A percentile compares a stretch with the other conserved stretches of the same genome.
phyloP scores from a whole-genome alignment of 163 green algal genomes.

The Coccomyxa subellipsoidea region DNA sequence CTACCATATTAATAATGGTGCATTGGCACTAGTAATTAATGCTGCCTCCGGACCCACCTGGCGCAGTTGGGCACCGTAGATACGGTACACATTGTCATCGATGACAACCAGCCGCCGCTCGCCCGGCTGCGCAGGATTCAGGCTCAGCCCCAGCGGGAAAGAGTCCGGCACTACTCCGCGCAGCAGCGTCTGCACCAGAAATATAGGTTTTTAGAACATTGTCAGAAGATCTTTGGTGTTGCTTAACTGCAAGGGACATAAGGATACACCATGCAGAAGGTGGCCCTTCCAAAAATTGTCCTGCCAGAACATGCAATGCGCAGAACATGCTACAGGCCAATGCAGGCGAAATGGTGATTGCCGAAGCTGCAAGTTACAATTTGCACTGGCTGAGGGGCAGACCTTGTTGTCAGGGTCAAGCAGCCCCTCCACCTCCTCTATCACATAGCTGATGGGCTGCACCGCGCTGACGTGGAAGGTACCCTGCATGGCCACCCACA shows the following conservation, averaged over 20 bases:
- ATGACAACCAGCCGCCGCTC: conserved; percentile 44
- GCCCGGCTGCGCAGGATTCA: conserved; percentile 1
- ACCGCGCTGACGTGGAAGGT: conserved; percentile 35
- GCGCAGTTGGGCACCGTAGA: conserved; percentile 32
- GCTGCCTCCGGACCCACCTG: too few species aligned
- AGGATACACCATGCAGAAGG: too few species aligned
- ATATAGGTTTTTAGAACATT: too few species aligned
- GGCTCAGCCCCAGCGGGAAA: conserved; percentile 26
- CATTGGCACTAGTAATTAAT: too few species aligned
- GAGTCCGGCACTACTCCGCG: conserved; percentile 41
- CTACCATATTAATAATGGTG: too few species aligned
- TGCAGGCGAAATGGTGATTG: too few species aligned
- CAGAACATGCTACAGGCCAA: too few species aligned
- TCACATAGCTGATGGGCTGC: conserved; percentile 42
- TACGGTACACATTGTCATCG: conserved; percentile 35
- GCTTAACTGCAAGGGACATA: too few species aligned
- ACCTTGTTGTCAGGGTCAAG: conserved; percentile 40
- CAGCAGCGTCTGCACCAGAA: conserved; percentile 32
- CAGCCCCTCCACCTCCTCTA: conserved; percentile 35
- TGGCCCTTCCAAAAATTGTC: too few species aligned
- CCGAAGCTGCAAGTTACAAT: too few species aligned
- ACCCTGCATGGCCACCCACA: conserved; percentile 12
- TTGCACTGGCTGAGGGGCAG: too few species aligned
- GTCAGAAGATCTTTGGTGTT: not conserved
- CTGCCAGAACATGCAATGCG: too few species aligned